Base-by-base conservation (phyloP, 768 basidiomycete genomes). In the Imleria badia region DNA sequence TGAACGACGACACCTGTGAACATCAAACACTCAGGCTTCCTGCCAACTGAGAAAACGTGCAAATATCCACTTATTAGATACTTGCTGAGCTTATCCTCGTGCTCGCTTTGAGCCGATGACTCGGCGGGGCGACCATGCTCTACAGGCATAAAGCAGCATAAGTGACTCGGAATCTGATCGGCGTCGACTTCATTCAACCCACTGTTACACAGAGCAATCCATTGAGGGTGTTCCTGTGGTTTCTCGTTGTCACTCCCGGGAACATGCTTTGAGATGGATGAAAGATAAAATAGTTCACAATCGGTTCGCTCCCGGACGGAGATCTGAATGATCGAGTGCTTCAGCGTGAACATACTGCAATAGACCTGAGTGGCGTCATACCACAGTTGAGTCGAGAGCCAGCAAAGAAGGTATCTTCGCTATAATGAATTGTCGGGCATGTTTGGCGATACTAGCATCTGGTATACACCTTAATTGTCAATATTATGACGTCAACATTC, bases 271-370 rank as follows among this genome's bases (percentile, higher is more conserved):
- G 76, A 75, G 57, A 91, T 73, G 57, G 78, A 75, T 12, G 89
- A 87, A 45, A 94, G 76, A 71, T 94, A 96, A 66, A 89, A 89
- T 23, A 91, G 66, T 70, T 96, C 93, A 45, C 84, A 82, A 63
- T 95, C 93, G n/a, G 72, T 74, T 38, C 93, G 79, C 67, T 94
- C 90, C 59, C 79, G 83, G 10, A 67, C 59, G 10, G 86, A 81
- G 42, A 94, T 81, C 90, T 94, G 59, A 56, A 50, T 11, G 17
- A 44, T 30, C 26, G 23, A 35, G 41, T 42, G 38, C 45, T 22
- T 64, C 35, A 66, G 61, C 38, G 36, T 47, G 33, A 41, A 26
- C n/a, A 26, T 26, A 26, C 26, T 3, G 26, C 26, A 26, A 45
- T 23, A 42, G 55, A 43, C 31, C n/a, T 23, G 41, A 29, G 19